Percentiles rank a stretch among this genome's conserved stretches.
These are phyloP conservation scores for Diutina rugosa DNA, from an alignment of 1,139 yeast species.

Conservation along the genomic window DNA sequence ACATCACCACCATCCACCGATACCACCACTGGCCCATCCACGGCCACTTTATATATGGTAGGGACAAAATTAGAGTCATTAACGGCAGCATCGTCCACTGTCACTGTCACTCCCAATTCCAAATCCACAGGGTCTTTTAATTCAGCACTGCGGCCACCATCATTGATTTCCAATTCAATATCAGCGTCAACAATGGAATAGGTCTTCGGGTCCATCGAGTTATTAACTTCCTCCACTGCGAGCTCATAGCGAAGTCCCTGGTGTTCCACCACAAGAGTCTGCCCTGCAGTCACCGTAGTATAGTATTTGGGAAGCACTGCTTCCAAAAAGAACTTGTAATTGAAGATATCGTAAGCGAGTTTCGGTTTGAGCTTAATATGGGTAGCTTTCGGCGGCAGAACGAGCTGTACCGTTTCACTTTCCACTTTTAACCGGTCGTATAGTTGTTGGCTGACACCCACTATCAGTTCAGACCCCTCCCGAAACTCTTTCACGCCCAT, in stretches of 20 bases:
- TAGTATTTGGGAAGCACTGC: neutral
- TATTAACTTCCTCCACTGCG: neutral
- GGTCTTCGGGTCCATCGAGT: neutral
- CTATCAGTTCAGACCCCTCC: neutral
- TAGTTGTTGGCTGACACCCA: neutral
- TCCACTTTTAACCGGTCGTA: neutral
- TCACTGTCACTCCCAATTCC: neutral
- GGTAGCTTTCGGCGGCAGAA: neutral
- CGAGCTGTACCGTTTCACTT: neutral
- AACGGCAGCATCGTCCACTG: neutral
- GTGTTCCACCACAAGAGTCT: neutral
- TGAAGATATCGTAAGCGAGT: neutral
- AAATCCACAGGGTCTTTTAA: neutral
- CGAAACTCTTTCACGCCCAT: neutral
- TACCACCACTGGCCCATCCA: neutral
- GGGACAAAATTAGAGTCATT: neutral
- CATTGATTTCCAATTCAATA: neutral
- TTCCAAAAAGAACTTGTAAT: conserved; percentile 1
- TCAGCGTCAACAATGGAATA: neutral
- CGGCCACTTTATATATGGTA: neutral
- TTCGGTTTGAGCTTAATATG: neutral
- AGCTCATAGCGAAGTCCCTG: neutral
- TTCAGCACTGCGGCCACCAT: neutral
- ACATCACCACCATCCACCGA: neutral
- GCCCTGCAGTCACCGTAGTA: neutral